Evolutionary conservation across 2,329 filamentous ascomycete genomes (phyloP).

Genomic region (Sodiomyces alkalinus): DNA sequence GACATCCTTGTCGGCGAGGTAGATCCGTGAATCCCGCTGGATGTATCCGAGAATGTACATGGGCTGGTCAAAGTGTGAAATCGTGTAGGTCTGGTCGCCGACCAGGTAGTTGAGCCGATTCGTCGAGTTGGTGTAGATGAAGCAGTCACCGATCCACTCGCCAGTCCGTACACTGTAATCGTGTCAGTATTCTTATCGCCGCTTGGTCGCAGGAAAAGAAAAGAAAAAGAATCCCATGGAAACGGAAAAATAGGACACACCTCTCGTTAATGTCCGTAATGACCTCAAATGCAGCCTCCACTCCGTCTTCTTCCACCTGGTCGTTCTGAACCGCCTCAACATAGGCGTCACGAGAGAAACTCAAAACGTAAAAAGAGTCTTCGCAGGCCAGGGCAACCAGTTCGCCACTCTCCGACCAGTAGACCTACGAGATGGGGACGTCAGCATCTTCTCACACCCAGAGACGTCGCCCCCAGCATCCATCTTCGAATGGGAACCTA

Average conservation of each 20-base stretch:
- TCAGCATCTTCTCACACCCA: too few relatives aligned
- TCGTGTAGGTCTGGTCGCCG: slow-evolving; percentile 93
- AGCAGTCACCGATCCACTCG: slow-evolving; percentile 97
- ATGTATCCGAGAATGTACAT: slow-evolving; percentile 96
- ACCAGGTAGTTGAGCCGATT: slow-evolving; percentile 97
- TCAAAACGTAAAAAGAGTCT: slow-evolving; percentile 85
- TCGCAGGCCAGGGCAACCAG: slow-evolving; percentile 86
- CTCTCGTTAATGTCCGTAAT: slow-evolving; percentile 90
- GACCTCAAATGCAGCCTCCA: slow-evolving; percentile 90
- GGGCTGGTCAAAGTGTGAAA: slow-evolving; percentile 89
- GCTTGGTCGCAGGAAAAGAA: not conserved
- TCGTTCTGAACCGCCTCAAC: slow-evolving; percentile 69
- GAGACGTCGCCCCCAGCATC: not conserved
- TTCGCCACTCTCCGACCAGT: slow-evolving; percentile 96
- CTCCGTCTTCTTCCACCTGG: slow-evolving; percentile 75
- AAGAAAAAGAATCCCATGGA: not conserved
- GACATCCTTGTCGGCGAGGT: slow-evolving; percentile 92
- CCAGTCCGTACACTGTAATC: slow-evolving; percentile 64
- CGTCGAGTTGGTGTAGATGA: slow-evolving; percentile 95
- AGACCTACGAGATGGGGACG: slow-evolving; percentile 46
- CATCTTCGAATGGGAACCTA: slow-evolving; percentile 7
- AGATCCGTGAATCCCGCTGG: slow-evolving; percentile 85
- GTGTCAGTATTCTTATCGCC: slow-evolving; percentile 11
- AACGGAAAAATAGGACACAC: slow-evolving; percentile 23
- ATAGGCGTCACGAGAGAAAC: slow-evolving; percentile 83